A percentile compares a stretch with the other conserved stretches of the same genome.
Conservation (phyloP, 2,329 filamentous ascomycete genomes). For the Colletotrichum spaethianum region DNA sequence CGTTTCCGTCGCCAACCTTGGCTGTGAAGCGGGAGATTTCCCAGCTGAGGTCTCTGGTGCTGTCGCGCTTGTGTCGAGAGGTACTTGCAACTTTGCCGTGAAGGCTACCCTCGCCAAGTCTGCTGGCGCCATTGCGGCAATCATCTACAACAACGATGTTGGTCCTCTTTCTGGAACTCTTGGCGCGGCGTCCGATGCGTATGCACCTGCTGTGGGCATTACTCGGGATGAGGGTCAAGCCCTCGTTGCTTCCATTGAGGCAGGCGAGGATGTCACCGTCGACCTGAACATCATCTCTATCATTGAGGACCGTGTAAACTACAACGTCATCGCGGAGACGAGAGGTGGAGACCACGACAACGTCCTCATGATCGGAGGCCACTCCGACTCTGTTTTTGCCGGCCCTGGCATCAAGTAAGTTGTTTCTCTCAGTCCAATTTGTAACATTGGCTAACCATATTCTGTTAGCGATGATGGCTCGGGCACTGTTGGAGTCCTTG, state of each 20-base stretch:
- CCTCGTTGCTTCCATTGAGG: constrained; percentile 49
- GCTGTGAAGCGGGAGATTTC: constrained; percentile 68
- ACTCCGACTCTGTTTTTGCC: constrained; percentile 63
- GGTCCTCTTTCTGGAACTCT: constrained; percentile 69
- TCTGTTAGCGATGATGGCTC: constrained; percentile 69
- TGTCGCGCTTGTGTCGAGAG: constrained; percentile 73
- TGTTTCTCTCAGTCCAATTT: not conserved
- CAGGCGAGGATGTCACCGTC: constrained; percentile 51
- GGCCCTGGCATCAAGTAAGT: constrained; percentile 70
- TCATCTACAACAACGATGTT: constrained; percentile 75
- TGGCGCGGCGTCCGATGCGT: constrained; percentile 60
- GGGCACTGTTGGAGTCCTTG: constrained; percentile 64
- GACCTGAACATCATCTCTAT: constrained; percentile 61
- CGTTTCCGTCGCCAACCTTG: constrained; percentile 64
- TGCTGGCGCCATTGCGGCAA: constrained; percentile 69
- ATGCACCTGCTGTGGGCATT: constrained; percentile 68
- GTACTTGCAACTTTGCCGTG: constrained; percentile 69
- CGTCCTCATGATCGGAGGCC: constrained; percentile 62
- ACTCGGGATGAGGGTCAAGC: constrained; percentile 60
- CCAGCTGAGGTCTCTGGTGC: constrained; percentile 65
- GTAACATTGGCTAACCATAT: constrained; percentile 6
- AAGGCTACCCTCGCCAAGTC: constrained; percentile 70
- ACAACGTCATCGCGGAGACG: constrained; percentile 66
- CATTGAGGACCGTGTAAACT: constrained; percentile 62
- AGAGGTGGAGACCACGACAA: constrained; percentile 63